Percentiles rank a stretch among this genome's conserved stretches.
Evolutionary conservation across 2,329 filamentous ascomycete species (phyloP).

Genomic region (Colletotrichum incanum): DNA sequence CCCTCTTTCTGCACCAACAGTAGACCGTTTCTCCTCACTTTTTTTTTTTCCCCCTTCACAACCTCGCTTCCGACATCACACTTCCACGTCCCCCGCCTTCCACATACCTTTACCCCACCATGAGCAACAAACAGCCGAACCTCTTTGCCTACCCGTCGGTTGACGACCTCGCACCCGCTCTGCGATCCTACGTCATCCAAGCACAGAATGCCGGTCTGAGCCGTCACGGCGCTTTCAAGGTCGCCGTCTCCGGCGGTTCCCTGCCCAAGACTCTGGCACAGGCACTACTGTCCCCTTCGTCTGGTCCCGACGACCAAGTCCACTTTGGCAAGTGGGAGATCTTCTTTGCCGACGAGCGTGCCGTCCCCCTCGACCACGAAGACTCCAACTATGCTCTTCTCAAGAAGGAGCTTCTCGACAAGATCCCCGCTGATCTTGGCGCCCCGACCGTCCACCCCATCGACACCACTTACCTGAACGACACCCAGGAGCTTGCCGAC

Average conservation of each 20-base stretch:
- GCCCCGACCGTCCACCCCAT: slow-evolving; percentile 85
- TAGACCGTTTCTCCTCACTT: slow-evolving; percentile 22
- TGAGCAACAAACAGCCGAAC: slow-evolving; percentile 74
- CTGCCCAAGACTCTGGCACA: slow-evolving; percentile 90
- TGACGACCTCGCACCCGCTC: slow-evolving; percentile 79
- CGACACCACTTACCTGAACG: slow-evolving; percentile 75
- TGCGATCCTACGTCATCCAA: slow-evolving; percentile 87
- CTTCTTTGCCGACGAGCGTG: slow-evolving; percentile 98
- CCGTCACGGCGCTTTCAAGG: slow-evolving; percentile 89
- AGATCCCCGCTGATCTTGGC: slow-evolving; percentile 80
- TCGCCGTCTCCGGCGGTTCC: slow-evolving; percentile 94
- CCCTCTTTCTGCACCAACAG: slow-evolving; percentile 29
- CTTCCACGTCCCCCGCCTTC: slow-evolving; percentile 29
- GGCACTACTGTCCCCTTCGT: slow-evolving; percentile 77
- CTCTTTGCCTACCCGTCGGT: slow-evolving; percentile 86
- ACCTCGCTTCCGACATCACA: slow-evolving; percentile 34
- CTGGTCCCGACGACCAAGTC: slow-evolving; percentile 72
- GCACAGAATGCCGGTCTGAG: slow-evolving; percentile 84
- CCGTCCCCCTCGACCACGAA: slow-evolving; percentile 89
- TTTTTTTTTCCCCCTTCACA: slow-evolving; percentile 32
- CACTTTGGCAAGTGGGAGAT: slow-evolving; percentile 94
- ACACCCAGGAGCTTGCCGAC: slow-evolving; percentile 93
- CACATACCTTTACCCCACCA: slow-evolving; percentile 45
- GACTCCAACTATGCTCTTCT: slow-evolving; percentile 96
- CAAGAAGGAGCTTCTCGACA: slow-evolving; percentile 89